Base-by-base conservation (phyloP, 2,329 filamentous ascomycete genomes). In the Stachybotrys chartarum region DNA sequence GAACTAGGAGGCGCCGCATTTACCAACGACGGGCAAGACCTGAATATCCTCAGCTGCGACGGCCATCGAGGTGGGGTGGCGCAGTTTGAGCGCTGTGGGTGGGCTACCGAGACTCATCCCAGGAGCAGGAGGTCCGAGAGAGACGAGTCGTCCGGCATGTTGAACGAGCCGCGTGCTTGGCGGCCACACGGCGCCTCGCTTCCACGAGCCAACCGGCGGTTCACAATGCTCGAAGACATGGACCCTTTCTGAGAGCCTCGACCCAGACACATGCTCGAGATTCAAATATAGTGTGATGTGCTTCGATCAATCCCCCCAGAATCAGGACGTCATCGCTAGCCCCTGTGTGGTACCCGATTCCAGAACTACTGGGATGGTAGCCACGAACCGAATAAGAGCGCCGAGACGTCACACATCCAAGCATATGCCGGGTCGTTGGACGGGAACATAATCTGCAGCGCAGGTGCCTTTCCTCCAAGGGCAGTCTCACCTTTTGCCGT, bases 21-120 rank as follows among this genome's bases (percentile, higher is more conserved):
- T 60, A 76, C 85, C 5, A 82, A 86, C 46, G 83, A 84, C 51
- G 89, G 88, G 0, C 78, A 82, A 54, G 82, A 86, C 55, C 69
- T 93, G n/a, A 80, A 84, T 53, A 75, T 90, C 2, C 79, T 88
- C 10, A 89, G 87, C 62, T 81, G 79, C 51, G 88, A 92, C 63
- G 70, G 69, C 44, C 73, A 76, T 54, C 81, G 88, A 44, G 88
- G 88, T 42, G 88, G 88, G 1, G 68, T 91, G 35, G 68, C 88
- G 61, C 79, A 85, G 63, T 75, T 87, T 50, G 82, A 85, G 60
- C 77, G 60, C 64, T 78, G 68, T 65, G 70, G 62, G 50, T 60
- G 47, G 62, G 64, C 60, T 7, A 59, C 66, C 5, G 68, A 69
- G 50, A 63, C 63, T 16, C 59, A 61, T 50, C 58, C 61, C 32